These are phyloP conservation scores for Nephelium lappaceum DNA, from an alignment of 345 rosid genomes.

Conservation along the genomic window DNA sequence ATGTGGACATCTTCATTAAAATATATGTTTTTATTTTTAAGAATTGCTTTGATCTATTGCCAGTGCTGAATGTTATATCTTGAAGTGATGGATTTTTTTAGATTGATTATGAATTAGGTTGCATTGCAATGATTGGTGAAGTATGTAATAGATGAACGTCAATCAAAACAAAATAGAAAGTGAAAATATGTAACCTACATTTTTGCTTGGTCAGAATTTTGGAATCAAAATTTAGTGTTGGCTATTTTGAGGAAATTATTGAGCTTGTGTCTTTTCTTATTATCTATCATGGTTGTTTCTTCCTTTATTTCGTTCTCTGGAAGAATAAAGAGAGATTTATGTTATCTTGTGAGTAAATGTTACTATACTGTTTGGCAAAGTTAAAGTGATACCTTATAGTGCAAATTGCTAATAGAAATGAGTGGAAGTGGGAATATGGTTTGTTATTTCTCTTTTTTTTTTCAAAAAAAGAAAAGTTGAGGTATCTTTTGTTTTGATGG, in stretches of 20 bases:
- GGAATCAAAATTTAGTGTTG: neutral
- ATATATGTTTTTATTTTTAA: neutral
- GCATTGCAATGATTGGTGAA: neutral
- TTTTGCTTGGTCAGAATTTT: neutral
- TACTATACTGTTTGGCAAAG: neutral
- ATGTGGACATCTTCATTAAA: neutral
- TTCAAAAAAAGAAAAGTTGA: neutral
- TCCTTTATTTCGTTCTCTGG: neutral
- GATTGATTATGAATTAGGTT: neutral
- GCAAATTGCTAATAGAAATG: neutral
- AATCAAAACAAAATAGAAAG: neutral
- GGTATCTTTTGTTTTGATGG: slow-evolving; percentile 4
- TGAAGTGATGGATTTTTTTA: neutral
- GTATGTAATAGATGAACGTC: neutral
- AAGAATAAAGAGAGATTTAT: neutral
- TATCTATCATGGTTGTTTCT: neutral
- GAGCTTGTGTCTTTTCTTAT: neutral
- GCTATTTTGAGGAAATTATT: neutral
- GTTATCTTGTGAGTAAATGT: neutral
- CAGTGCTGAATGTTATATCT: neutral
- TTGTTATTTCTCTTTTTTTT: slow-evolving; percentile 6
- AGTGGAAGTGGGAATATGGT: neutral
- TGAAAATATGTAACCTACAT: neutral
- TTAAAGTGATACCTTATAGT: neutral
- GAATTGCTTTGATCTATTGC: neutral